Evolutionary conservation across 2,329 filamentous ascomycete species (phyloP), one percentile per base, ranked within the genome.

Genomic region (Fusarium sp.): DNA sequence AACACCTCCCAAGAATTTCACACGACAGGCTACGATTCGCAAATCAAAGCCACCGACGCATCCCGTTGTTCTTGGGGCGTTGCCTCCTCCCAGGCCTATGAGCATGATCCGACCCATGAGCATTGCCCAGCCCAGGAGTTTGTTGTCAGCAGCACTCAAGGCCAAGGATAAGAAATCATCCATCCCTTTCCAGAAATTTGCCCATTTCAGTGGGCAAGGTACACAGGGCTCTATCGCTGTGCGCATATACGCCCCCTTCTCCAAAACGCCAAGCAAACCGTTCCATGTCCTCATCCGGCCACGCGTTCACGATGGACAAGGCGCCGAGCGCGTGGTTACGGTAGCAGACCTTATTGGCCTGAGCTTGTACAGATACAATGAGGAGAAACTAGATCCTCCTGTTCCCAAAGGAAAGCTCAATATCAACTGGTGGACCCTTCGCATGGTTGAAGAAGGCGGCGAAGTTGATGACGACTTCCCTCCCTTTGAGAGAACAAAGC

Each of bases 391-490:
- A 26, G 87, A 93, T 66, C 92, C 92, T 5, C 75, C 85, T 1
- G 81, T 96, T 11, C 81, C 88, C 1, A 76, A 81, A 3, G 86
- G 89, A 49, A 92, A 93, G 73, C 82, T 88, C 51, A 93, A 92
- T 70, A 89, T 94, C 70, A 95, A 95, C 73, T 89, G 89, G 82
- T 96, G 91, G 91, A 92, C 89, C 23, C 80, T 96, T 56, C 86
- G 92, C 39, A 94, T 96, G 88, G 91, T 94, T 3, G 89, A 96
- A 63, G 89, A 96, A 74, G 91, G 92, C 56, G 93, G 91, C 47
- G 92, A 96, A 73, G 89, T 95, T 2, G 92, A 96, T 69, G 91
- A 93, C 67, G 93, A 96, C 73, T 96, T 96, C 67, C 91, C 92
- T 30, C 89, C 92, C 0, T 83, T 96, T 39, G 90, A 91, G 58